Percentiles rank a stretch among this genome's conserved stretches.
Conservation (phyloP, 495 filamentous ascomycete species). For the Penicillium pulvis region DNA sequence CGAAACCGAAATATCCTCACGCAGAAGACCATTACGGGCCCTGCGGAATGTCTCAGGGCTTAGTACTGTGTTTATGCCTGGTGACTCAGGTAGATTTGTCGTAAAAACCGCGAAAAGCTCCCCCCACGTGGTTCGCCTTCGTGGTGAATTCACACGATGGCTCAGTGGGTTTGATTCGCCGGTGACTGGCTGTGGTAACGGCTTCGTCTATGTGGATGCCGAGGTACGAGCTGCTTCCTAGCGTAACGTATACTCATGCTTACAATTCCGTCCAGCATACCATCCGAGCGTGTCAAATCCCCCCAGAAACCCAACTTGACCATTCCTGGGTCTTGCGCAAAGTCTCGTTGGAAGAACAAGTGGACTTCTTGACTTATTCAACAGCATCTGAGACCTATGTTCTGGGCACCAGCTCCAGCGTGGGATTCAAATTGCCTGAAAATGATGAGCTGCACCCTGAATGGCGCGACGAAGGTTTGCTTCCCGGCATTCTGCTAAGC, state of each 20-base stretch:
- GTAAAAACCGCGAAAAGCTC: conserved; percentile 72
- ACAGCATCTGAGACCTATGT: conserved; percentile 72
- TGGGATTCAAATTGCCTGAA: conserved; percentile 78
- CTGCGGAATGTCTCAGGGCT: conserved; percentile 72
- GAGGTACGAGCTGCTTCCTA: conserved; percentile 33
- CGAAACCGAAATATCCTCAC: conserved; percentile 40
- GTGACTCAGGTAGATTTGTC: conserved; percentile 74
- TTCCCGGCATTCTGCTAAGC: neutral
- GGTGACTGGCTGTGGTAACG: conserved; percentile 66
- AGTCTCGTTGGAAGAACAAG: conserved; percentile 66
- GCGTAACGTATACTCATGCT: conserved; percentile 1
- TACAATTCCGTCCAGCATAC: conserved; percentile 48
- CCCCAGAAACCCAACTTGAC: conserved; percentile 63
- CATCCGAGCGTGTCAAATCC: conserved; percentile 69
- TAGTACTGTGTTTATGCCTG: conserved; percentile 78
- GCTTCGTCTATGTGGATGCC: conserved; percentile 78
- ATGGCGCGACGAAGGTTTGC: conserved; percentile 70
- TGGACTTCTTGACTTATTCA: conserved; percentile 77
- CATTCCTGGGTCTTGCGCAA: conserved; percentile 70
- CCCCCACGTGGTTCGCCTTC: conserved; percentile 73
- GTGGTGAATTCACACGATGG: conserved; percentile 61
- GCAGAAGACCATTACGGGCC: conserved; percentile 56
- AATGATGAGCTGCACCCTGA: conserved; percentile 81
- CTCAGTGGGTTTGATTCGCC: conserved; percentile 68
- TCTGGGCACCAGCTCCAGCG: conserved; percentile 63